Evolutionary conservation across 2,329 filamentous ascomycete genomes (phyloP).

Genomic region (Penicillium aurantiogriseum): DNA sequence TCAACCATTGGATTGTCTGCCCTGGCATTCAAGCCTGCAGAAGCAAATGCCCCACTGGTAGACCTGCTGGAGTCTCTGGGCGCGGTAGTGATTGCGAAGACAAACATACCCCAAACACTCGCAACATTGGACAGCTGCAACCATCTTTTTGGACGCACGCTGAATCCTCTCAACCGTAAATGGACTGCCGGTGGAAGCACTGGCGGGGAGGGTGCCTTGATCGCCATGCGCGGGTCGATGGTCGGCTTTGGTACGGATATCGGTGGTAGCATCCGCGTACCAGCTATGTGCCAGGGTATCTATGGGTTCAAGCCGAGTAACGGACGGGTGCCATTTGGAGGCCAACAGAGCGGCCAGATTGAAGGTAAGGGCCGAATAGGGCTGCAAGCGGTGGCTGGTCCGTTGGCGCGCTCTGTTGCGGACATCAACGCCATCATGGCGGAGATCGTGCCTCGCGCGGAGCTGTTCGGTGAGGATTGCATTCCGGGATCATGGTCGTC

Average conservation of each 20-base stretch:
- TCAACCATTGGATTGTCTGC: slow-evolving; percentile 58
- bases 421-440: slow-evolving; percentile 50
- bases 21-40: slow-evolving; percentile 59
- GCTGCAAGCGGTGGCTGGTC: slow-evolving; percentile 50
- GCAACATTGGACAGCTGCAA: slow-evolving; percentile 58
- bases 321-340: slow-evolving; percentile 52
- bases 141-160: slow-evolving; percentile 60
- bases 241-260: slow-evolving; percentile 65
- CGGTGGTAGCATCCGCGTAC: slow-evolving; percentile 47
- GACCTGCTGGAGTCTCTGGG: slow-evolving; percentile 59
- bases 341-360: slow-evolving; percentile 50
- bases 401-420: slow-evolving; percentile 40
- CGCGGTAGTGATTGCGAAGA: slow-evolving; percentile 68
- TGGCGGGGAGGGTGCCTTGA: slow-evolving; percentile 62
- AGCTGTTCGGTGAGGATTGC: slow-evolving; percentile 52
- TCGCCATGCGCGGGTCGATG: slow-evolving; percentile 58
- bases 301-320: slow-evolving; percentile 53
- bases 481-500: slow-evolving; percentile 44
- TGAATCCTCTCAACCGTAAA: slow-evolving; percentile 62
- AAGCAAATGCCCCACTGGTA: slow-evolving; percentile 57
- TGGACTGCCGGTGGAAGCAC: slow-evolving; percentile 64
- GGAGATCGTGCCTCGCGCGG: slow-evolving; percentile 52
- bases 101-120: slow-evolving; percentile 63
- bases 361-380: slow-evolving; percentile 51
- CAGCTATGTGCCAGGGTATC: slow-evolving; percentile 52